Conservation (phyloP, 805 yeast species). For the Spathaspora gorwiae region DNA sequence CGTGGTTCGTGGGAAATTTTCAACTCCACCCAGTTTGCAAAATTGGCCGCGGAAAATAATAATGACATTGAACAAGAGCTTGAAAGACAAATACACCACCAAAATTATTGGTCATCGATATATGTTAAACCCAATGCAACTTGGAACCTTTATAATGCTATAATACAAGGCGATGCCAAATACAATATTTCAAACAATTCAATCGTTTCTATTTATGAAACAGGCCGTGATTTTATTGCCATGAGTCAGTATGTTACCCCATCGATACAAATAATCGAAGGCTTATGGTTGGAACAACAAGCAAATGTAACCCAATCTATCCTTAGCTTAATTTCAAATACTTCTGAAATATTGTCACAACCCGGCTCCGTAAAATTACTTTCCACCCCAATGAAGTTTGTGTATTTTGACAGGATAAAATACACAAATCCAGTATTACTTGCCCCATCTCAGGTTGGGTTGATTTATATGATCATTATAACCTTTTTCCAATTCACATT, state of each 20-base stretch:
- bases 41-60: constrained; percentile 22
- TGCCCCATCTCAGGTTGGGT: constrained; percentile 74
- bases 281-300: constrained; percentile 22
- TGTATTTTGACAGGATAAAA: constrained; percentile 46
- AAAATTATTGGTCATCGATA: constrained; percentile 61
- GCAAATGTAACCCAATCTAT: constrained; percentile 19
- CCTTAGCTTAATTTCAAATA: constrained; percentile 10
- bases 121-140: constrained; percentile 50
- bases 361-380: constrained; percentile 10
- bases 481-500: constrained; percentile 70
- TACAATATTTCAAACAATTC: constrained; percentile 25
- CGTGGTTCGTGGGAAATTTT: constrained; percentile 36
- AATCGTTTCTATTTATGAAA: constrained; percentile 48
- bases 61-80: constrained; percentile 35
- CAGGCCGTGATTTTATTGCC: constrained; percentile 58
- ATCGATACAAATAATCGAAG: constrained; percentile 33
- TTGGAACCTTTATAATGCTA: constrained; percentile 31
- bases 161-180: constrained; percentile 27
- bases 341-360: constrained; percentile 9
- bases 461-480: constrained; percentile 64
- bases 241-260: constrained; percentile 42
- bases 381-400: constrained; percentile 31
- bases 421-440: constrained; percentile 43
- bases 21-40: constrained; percentile 23
- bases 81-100: constrained; percentile 43